Evolutionary conservation across 495 filamentous ascomycete species (phyloP).

Genomic region (Penicillium herquei): DNA sequence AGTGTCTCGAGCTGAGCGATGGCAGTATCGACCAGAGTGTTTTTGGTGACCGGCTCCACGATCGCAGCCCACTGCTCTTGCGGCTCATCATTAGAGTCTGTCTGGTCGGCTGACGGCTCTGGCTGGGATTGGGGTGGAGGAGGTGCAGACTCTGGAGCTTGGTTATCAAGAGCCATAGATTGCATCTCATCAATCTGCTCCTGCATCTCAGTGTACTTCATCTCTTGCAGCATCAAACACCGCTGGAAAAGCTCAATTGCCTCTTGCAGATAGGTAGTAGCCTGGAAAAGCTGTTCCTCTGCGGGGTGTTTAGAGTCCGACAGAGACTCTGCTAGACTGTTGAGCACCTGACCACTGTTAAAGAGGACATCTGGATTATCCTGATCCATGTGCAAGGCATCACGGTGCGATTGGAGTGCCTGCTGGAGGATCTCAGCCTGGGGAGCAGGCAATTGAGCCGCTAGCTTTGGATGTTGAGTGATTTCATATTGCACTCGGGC

Average conservation of each 20-base stretch:
- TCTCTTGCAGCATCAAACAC: slow-evolving; percentile 59
- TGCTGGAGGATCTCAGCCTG: slow-evolving; percentile 51
- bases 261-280: slow-evolving; percentile 55
- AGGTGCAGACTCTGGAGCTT: slow-evolving; percentile 3
- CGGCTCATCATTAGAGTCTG: slow-evolving; percentile 30
- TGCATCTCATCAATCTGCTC: slow-evolving; percentile 43
- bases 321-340: slow-evolving; percentile 59
- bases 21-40: slow-evolving; percentile 62
- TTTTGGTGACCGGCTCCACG: slow-evolving; percentile 58
- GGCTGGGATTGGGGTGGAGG: too few species aligned
- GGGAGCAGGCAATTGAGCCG: slow-evolving; percentile 51
- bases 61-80: slow-evolving; percentile 62
- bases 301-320: slow-evolving; percentile 44
- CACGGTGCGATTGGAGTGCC: slow-evolving; percentile 59
- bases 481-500: slow-evolving; percentile 65
- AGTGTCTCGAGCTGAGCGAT: slow-evolving; percentile 60
- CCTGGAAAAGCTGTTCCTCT: slow-evolving; percentile 40
- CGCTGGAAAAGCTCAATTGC: slow-evolving; percentile 61
- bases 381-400: slow-evolving; percentile 55
- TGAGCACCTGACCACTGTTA: slow-evolving; percentile 68
- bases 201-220: slow-evolving; percentile 53
- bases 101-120: background rate
- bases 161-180: slow-evolving; percentile 26
- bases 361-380: slow-evolving; percentile 65
- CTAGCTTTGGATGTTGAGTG: slow-evolving; percentile 57